Evolutionary conservation across 805 yeast genomes (phyloP), one percentile per base, ranked within the genome.

Genomic region (Ogataea neopini): DNA sequence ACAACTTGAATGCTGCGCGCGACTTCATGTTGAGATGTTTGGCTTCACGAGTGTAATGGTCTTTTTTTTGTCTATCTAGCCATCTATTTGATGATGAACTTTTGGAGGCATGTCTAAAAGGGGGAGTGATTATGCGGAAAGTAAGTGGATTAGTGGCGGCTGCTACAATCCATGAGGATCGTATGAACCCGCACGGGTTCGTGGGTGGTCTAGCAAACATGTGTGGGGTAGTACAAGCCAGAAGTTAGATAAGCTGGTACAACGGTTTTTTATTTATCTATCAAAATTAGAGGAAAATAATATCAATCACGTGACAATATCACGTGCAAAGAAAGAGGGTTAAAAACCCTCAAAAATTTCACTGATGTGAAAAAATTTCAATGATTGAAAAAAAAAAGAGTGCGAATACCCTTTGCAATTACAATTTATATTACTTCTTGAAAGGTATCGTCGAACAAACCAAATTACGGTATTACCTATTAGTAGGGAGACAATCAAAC

Each of bases 1-100:
- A 64, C 28, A 94, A 71, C 61, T 94, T 94, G 69, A 81, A 92
- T 0, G 97, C 97, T 0, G 99, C 99, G 38, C 99, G 67, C 1
- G 97, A 89, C 57, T 83, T 75, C 56, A 79, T 79, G 43, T 86
- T 77, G 37, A 76, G 73, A 4, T 69, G 67, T 55, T 77, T 80
- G 3, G 97, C 92, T 53, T 83, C 83, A 46, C 77, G 72, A 3
- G 90, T 76, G 65, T 73, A 89, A 20, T 57, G 69, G 62, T 92
- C 98, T 8, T 67, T 71, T 15, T 69, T 62, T 51, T 86, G 92
- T 45, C 98, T 74, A 20, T 79, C 71, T 2, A 88, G 65, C 97
- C 98, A 92, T 55, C 84, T 68, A 19, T 69, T 70, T 1, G 90
- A 85, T 1, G 90, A 81, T 1, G 80, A 69, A 48, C 45, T 49